These are phyloP conservation scores for Aspergillus neotritici DNA, from an alignment of 2,329 filamentous ascomycete species.

Conservation along the genomic window DNA sequence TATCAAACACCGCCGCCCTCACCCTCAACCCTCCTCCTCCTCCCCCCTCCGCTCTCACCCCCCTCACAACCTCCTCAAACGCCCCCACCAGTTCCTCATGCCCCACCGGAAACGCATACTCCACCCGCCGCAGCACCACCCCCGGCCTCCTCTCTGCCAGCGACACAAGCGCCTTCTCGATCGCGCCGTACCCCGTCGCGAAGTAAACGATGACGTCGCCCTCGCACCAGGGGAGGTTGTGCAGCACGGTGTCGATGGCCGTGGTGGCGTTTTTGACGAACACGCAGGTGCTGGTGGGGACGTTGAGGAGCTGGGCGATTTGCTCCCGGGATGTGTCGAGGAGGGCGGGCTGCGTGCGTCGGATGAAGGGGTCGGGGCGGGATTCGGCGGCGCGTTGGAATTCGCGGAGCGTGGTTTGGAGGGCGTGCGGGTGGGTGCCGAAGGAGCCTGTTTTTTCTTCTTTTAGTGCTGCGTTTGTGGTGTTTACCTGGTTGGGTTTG, in stretches of 20 bases:
- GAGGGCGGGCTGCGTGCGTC: slow-evolving; percentile 57
- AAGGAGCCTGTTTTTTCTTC: slow-evolving; percentile 55
- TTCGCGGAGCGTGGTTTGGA: slow-evolving; percentile 56
- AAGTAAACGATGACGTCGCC: slow-evolving; percentile 75
- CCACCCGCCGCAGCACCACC: slow-evolving; percentile 49
- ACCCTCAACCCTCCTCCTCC: no score
- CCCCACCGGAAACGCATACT: slow-evolving; percentile 61
- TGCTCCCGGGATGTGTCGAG: slow-evolving; percentile 61
- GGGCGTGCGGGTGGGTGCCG: slow-evolving; percentile 62
- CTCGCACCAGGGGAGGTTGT: slow-evolving; percentile 61
- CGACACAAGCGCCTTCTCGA: slow-evolving; percentile 67
- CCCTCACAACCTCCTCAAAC: slow-evolving; percentile 56
- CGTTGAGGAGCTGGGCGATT: slow-evolving; percentile 62
- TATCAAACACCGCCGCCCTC: slow-evolving; percentile 70
- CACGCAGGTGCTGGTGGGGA: slow-evolving; percentile 61
- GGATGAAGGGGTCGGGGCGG: slow-evolving; percentile 69
- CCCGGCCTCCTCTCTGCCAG: slow-evolving; percentile 60
- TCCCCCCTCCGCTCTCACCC: slow-evolving; percentile 53
- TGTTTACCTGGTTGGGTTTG: no score
- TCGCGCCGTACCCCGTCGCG: slow-evolving; percentile 70
- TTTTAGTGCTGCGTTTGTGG: background rate
- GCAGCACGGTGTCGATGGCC: slow-evolving; percentile 65
- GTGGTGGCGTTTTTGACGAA: slow-evolving; percentile 78
- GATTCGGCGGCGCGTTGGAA: slow-evolving; percentile 64
- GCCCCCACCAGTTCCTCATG: slow-evolving; percentile 59